phyloP scores from a whole-genome alignment of 1,139 yeast species.

The Hemisphaericaspora lyxosophila region DNA sequence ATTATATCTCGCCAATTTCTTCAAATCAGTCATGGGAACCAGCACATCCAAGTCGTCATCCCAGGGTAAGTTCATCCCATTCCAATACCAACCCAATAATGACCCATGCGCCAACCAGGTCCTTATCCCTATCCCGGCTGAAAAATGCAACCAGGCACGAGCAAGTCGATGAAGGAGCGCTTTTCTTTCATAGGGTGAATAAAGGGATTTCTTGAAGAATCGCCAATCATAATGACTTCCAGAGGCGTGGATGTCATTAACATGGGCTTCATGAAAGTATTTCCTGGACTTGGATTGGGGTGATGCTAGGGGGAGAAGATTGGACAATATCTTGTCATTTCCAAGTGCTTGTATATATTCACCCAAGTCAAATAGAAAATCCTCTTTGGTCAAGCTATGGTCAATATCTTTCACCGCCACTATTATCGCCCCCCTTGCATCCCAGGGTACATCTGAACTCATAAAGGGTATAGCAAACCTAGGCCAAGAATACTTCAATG shows the following conservation, averaged over 20 bases:
- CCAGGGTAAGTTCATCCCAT: constrained; percentile 62
- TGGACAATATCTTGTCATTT: constrained; percentile 2
- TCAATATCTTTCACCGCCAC: not conserved
- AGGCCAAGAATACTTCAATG: not conserved
- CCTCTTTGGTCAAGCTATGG: not conserved
- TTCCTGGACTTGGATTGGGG: constrained; percentile 19
- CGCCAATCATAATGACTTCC: constrained; percentile 25
- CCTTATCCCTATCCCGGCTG: constrained; percentile 34
- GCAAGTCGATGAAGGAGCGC: constrained; percentile 45
- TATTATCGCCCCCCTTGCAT: no score
- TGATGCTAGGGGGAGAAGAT: not conserved
- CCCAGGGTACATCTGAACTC: not conserved
- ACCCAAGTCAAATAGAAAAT: constrained; percentile 2
- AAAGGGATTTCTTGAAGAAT: constrained; percentile 19
- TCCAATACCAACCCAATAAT: constrained; percentile 59
- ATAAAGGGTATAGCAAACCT: not conserved
- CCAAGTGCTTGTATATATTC: not conserved
- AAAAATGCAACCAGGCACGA: constrained; percentile 54
- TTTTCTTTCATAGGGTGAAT: constrained; percentile 32
- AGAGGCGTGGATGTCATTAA: constrained; percentile 11
- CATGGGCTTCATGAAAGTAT: constrained; percentile 22
- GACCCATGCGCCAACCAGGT: constrained; percentile 63
- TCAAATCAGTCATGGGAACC: constrained; percentile 43
- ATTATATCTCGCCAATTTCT: constrained; percentile 41
- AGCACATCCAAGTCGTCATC: constrained; percentile 61